Evolutionary conservation across 2,329 filamentous ascomycete genomes (phyloP).

Genomic region (Penicillium brevicompactum): DNA sequence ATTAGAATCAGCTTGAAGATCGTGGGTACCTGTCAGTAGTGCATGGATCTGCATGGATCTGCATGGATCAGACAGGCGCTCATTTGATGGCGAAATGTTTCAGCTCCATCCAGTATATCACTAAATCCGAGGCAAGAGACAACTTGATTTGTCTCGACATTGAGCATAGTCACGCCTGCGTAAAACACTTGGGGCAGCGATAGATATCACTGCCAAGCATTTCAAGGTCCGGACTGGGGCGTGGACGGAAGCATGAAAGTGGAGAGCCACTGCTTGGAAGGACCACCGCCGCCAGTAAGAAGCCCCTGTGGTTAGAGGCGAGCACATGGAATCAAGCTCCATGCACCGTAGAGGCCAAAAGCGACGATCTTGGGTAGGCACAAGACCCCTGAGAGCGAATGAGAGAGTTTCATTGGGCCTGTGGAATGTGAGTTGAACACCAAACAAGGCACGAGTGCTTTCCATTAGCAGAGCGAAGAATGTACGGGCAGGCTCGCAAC

Average conservation of each 20-base stretch:
- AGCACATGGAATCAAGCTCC: background rate
- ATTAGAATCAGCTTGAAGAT: background rate
- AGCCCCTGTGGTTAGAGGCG: background rate
- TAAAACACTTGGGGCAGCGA: background rate
- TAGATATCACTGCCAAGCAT: background rate
- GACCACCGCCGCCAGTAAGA: background rate
- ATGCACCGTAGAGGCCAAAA: background rate
- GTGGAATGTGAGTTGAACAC: slow-evolving; percentile 7
- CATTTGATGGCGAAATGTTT: background rate
- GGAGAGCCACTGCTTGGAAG: background rate
- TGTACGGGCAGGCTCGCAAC: background rate
- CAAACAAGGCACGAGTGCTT: background rate
- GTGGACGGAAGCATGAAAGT: background rate
- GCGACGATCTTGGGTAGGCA: background rate
- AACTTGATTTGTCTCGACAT: background rate
- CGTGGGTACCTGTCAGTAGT: background rate
- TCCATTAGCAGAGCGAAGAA: slow-evolving; percentile 5
- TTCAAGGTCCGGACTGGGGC: background rate
- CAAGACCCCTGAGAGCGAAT: background rate
- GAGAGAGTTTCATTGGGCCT: background rate
- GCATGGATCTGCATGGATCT: background rate
- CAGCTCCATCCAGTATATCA: background rate
- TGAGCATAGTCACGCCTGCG: background rate
- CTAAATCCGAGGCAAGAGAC: background rate
- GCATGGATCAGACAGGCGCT: background rate